Evolutionary conservation across 1,284 basidiomycete species (phyloP), one percentile per base, ranked within the genome.

Genomic region (Takashimella koratensis): DNA sequence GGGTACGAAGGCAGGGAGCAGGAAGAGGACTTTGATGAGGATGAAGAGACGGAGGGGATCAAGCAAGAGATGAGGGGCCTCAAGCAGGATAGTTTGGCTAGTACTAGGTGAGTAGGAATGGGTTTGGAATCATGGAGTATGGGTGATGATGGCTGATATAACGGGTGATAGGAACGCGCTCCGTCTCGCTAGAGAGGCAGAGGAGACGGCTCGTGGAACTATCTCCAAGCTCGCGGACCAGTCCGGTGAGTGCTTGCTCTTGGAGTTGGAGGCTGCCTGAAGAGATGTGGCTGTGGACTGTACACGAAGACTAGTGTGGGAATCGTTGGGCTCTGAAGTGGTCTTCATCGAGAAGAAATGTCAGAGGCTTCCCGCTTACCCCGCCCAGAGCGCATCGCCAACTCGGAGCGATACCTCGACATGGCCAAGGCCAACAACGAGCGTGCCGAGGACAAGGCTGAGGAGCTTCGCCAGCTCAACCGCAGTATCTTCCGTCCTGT

Each of bases 21-120:
- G 41, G 74, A 78, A 57, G 86, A 90, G 69, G 91, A 95, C 74
- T 76, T 74, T 54, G 73, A 75, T 51, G 88, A 88, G 62, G 94
- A 98, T 23, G 94, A 98, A 64, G 95, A 98, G 69, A 81, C 96
- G 4, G 95, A 98, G 77, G 92, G 87, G 13, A 95, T 98, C 79
- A 98, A 97, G 78, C 85, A 90, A 70, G 86, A 94, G 77, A 92
- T 91, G 63, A 83, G 87, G 51, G 90, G 84, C 68, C 78, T 90
- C 61, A 98, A 99, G 78, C 92, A 97, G 76, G 95, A 98, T 67
- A 88, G 85, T 70, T 86, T 96, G 46, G 86, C 86, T 54, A 89
- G 88, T 22, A 91, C 93, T 0, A 81, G 94, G 64, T 75, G 45
- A 47, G 73, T 62, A 6, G 24, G 5, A 5, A 10, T 21, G 42